Evolutionary conservation across 2,329 filamentous ascomycete species (phyloP), one percentile per base, ranked within the genome.

Genomic region (Ustulina deusta): DNA sequence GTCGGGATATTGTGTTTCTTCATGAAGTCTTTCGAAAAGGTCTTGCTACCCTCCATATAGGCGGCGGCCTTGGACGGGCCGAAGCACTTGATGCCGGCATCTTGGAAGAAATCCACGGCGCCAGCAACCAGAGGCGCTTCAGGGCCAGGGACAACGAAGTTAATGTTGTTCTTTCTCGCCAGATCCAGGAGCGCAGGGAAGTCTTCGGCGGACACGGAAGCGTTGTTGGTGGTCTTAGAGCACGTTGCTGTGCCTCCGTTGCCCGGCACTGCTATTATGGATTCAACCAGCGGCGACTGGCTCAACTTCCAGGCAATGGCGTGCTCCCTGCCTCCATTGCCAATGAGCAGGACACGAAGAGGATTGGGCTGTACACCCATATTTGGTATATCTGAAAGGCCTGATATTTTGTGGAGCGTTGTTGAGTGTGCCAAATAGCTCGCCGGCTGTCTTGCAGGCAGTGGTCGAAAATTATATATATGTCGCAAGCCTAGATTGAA

Each of bases 21-120:
- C 96, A 98, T 99, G 78, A 98, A 98, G 80, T 98, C 94, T 79
- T 99, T 99, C 69, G 93, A 94, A 80, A 97, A 98, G 11, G 95
- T 93, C 85, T 99, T 99, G 83, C 93, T 97, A 68, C 96, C 96
- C 81, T 99, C 96, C 87, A 99, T 93, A 51, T 88, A 87, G 20
- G 96, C 94, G 25, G 96, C 95, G 56, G 89, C 89, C 81, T 92
- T 90, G 65, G 90, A 92, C 5, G 96, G 96, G 1, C 95, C 96
- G 77, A 97, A 98, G 80, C 89, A 91, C 74, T 88, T 87, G 77
- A 97, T 93, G 55, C 91, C 90, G 57, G 87, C 90, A 60, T 81
- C 79, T 71, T 88, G 85, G 83, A 98, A 98, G 82, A 91, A 92
- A 74, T 90, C 91, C 76, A 94, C 91, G 69, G 97, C 91, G 61